Evolutionary conservation across 257 asterid species (phyloP).

Genomic region (Leonotis leonurus): DNA sequence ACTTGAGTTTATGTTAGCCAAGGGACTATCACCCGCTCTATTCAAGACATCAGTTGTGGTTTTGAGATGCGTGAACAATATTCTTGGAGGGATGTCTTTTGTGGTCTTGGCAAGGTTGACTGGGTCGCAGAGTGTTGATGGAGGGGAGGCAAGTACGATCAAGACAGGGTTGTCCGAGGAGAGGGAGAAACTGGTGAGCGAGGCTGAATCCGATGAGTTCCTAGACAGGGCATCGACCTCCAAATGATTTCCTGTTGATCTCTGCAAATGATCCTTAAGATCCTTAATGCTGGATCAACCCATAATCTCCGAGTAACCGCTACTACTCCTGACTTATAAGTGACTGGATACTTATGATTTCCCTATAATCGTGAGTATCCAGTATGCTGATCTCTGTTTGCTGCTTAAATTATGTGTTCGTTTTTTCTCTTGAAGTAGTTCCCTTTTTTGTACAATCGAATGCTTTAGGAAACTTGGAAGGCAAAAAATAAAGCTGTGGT

Average conservation of each 20-base stretch:
- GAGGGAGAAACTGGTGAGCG: slow-evolving; percentile 37
- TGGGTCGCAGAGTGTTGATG: slow-evolving; percentile 61
- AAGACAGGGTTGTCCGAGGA: slow-evolving; percentile 24
- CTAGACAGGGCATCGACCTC: slow-evolving; percentile 25
- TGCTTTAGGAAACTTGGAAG: not conserved
- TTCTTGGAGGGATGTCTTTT: slow-evolving; percentile 83
- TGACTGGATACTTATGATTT: not conserved
- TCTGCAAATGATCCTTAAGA: not conserved
- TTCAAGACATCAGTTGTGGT: slow-evolving; percentile 68
- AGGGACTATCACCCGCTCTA: slow-evolving; percentile 46
- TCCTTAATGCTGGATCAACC: not conserved
- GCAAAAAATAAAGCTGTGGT: not conserved
- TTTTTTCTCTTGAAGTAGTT: not conserved
- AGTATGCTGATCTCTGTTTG: not conserved
- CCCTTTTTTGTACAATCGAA: not conserved
- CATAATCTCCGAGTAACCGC: not conserved
- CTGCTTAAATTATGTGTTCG: not conserved
- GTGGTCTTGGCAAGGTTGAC: slow-evolving; percentile 80
- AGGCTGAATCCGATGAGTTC: slow-evolving; percentile 17
- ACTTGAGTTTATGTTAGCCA: slow-evolving; percentile 59
- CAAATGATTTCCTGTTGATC: not conserved
- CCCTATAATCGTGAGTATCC: not conserved
- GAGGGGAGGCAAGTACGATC: slow-evolving; percentile 11
- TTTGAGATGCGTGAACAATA: slow-evolving; percentile 74
- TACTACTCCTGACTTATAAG: not conserved